phyloP scores from a whole-genome alignment of 208 protist genomes.

The Leishmania guyanensis region DNA sequence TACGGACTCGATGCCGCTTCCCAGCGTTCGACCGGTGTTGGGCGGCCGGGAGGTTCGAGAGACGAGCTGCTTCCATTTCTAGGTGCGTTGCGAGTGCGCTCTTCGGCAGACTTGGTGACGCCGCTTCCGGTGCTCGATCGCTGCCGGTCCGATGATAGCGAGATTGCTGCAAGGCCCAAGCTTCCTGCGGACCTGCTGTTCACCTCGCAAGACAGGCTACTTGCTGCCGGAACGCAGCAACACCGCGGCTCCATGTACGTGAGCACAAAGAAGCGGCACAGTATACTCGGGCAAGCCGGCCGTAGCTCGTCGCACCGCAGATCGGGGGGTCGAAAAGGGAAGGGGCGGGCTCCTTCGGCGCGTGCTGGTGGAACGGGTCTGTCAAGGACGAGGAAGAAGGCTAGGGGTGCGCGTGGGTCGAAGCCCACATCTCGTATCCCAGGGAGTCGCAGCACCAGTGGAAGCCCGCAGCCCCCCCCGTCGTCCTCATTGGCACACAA shows the following conservation, averaged over 20 bases:
- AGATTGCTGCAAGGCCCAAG: slow-evolving; percentile 12
- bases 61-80: slow-evolving; percentile 13
- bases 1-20: slow-evolving; percentile 63
- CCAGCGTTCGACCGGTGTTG: slow-evolving; percentile 3
- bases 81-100: slow-evolving; percentile 3
- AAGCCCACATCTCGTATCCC: not conserved
- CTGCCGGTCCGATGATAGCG: slow-evolving; percentile 12
- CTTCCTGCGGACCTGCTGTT: slow-evolving; percentile 25
- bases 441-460: not conserved
- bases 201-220: slow-evolving; percentile 18
- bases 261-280: slow-evolving; percentile 21
- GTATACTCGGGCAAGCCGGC: slow-evolving; percentile 6
- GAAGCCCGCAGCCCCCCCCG: slow-evolving; percentile 1
- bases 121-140: slow-evolving; percentile 23
- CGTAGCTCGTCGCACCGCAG: slow-evolving; percentile 16
- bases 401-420: not conserved
- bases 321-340: slow-evolving; percentile 10
- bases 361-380: slow-evolving; percentile 5
- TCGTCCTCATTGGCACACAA: not conserved
- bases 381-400: slow-evolving; percentile 11
- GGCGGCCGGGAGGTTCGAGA: not conserved
- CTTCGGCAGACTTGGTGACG: slow-evolving; percentile 19
- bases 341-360: slow-evolving; percentile 1
- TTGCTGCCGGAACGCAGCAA: slow-evolving; percentile 11
- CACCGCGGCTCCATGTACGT: slow-evolving; percentile 14